phyloP scores from a whole-genome alignment of 371 early-diverging fungal species.

The Syncephalastrum contaminatum region DNA sequence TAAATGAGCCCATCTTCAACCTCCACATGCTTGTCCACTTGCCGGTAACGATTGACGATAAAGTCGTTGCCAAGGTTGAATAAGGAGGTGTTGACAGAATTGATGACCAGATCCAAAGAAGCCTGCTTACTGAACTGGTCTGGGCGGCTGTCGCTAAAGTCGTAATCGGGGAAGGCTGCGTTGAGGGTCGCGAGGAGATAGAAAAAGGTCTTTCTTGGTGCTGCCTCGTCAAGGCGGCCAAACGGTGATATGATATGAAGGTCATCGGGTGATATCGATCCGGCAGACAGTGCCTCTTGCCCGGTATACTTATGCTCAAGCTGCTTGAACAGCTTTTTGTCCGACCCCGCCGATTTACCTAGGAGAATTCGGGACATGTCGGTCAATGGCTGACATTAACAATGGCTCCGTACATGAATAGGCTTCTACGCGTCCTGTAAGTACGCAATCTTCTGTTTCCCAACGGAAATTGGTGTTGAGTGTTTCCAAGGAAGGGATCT shows the following conservation, averaged over 20 bases:
- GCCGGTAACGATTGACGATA: constrained; percentile 47
- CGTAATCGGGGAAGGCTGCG: constrained; percentile 92
- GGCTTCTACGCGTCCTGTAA: constrained; percentile 81
- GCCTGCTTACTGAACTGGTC: constrained; percentile 84
- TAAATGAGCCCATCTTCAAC: too few relatives aligned
- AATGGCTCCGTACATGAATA: constrained; percentile 72
- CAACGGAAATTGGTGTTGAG: constrained; percentile 59
- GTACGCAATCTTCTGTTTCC: constrained; percentile 62
- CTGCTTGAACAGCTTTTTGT: constrained; percentile 84
- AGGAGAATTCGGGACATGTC: background rate
- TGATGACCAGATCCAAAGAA: constrained; percentile 68
- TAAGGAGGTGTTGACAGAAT: constrained; percentile 83
- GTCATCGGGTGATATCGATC: constrained; percentile 58
- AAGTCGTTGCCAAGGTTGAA: constrained; percentile 79
- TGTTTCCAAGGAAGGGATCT: constrained; percentile 51
- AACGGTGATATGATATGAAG: constrained; percentile 71
- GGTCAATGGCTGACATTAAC: too few relatives aligned
- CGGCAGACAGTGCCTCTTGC: constrained; percentile 39
- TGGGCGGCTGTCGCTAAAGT: constrained; percentile 88
- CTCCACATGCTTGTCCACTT: constrained; percentile 4
- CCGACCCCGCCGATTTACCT: constrained; percentile 90
- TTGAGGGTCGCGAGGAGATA: constrained; percentile 92
- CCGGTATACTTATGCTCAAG: constrained; percentile 73
- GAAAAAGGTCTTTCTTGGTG: constrained; percentile 83
- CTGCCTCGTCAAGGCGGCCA: constrained; percentile 77